Conservation (phyloP, 2,329 filamentous ascomycete genomes). For the Calonectria fujianensis region DNA sequence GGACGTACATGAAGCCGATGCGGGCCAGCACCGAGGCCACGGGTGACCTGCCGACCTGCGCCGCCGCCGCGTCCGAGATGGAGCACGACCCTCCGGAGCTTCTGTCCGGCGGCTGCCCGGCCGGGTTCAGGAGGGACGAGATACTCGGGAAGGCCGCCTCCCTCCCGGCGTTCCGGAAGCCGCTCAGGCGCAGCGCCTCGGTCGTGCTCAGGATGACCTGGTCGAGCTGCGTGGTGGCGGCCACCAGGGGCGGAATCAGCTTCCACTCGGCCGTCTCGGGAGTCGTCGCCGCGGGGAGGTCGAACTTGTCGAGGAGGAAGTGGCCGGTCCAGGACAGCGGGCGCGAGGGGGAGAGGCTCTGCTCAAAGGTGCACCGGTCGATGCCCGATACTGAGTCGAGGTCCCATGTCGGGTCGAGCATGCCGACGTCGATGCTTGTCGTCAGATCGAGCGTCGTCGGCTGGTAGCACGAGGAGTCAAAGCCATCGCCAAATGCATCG, state of each 20-base stretch:
- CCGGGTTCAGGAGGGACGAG: conserved; percentile 50
- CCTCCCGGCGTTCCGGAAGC: conserved; percentile 24
- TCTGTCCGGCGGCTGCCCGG: not conserved
- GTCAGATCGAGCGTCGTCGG: conserved; percentile 16
- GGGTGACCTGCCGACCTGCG: conserved; percentile 41
- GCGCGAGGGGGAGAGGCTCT: conserved; percentile 21
- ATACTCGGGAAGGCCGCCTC: conserved; percentile 52
- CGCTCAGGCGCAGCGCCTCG: conserved; percentile 36
- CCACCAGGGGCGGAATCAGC: conserved; percentile 42
- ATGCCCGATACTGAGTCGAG: conserved; percentile 24
- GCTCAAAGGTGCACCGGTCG: conserved; percentile 12
- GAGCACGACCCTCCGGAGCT: conserved; percentile 29
- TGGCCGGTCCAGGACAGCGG: conserved; percentile 42
- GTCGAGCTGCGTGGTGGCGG: conserved; percentile 44
- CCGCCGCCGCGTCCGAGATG: conserved; percentile 45
- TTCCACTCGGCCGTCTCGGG: conserved; percentile 35
- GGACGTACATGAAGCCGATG: conserved; percentile 46
- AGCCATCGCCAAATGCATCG: conserved; percentile 3
- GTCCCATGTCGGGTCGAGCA: conserved; percentile 37
- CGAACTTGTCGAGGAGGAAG: conserved; percentile 39
- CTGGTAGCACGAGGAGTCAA: conserved; percentile 19
- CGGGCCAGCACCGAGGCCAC: conserved; percentile 40
- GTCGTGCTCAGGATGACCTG: conserved; percentile 44
- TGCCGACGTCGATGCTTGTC: conserved; percentile 25
- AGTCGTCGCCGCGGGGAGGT: conserved; percentile 8